Base-by-base conservation (phyloP, 768 basidiomycete species). In the Tricholoma hemisulphureum region DNA sequence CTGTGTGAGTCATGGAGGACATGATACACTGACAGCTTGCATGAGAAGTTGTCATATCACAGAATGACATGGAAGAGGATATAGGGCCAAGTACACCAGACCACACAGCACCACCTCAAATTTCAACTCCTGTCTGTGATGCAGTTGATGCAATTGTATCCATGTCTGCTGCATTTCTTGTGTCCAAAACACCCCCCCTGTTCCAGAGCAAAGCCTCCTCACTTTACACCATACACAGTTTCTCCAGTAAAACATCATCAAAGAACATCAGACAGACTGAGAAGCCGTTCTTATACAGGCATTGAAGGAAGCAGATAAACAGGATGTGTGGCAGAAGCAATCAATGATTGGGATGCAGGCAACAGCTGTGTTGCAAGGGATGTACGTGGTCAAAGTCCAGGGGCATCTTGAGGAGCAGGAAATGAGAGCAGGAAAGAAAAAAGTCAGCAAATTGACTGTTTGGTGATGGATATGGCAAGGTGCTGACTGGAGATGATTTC, bases 381-480 rank as follows among this genome's bases (percentile, higher is more conserved):
- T 46, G 41, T 69, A 70, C 35, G 31, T 41, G 10, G 60, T 56
- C 18, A 52, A 55, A n/a, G 54, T 69, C 18, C 51, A 58, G 6
- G 45, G 55, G 18, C 61, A 69, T 50, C 65, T 69, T 24, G 60
- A 55, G 28, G 59, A 58, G 20, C 56, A 65, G 18, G 64, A 70
- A 56, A 59, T 67, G 53, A 65, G 63, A 41, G 63, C 63, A 51
- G 49, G 39, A 6, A 49, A 35, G 37, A 66, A 61, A 28, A 61
- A 50, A 61, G 53, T 61, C 61, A 32, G 62, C 28, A 16, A 57
- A 55, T 4, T 56, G 59, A 26, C 58, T 69, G 6, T 48, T 65
- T n/a, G 62, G 61, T 18, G 67, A 70, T 65, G 68, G 68, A 14
- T 45, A 68, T 20, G 65, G 66, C 16, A 48, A 53, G 9, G 59